A percentile compares a stretch with the other conserved stretches of the same genome.
phyloP scores from a whole-genome alignment of 768 basidiomycete species.

The Lentinula raphanica region DNA sequence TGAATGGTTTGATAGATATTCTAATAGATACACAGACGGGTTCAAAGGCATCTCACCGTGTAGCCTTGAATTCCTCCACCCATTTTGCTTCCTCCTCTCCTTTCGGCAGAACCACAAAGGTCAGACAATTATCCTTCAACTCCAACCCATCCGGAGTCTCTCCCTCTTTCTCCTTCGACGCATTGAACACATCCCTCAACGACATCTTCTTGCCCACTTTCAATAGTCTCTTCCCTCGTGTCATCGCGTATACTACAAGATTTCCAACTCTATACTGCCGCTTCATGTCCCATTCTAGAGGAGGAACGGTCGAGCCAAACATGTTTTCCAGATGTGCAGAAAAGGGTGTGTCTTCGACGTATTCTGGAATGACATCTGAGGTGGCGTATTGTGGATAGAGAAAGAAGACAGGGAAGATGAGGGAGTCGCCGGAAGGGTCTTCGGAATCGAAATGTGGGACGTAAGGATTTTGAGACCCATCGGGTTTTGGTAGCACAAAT shows the following conservation, averaged over 20 bases:
- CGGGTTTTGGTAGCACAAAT: slow-evolving; percentile 47
- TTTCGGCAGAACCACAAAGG: slow-evolving; percentile 74
- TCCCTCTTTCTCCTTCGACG: slow-evolving; percentile 54
- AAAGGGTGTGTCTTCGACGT: slow-evolving; percentile 83
- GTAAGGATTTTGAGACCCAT: slow-evolving; percentile 51
- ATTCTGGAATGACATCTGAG: slow-evolving; percentile 84
- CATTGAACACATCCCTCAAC: slow-evolving; percentile 67
- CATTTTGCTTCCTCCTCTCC: slow-evolving; percentile 75
- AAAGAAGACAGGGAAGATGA: slow-evolving; percentile 87
- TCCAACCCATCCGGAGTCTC: slow-evolving; percentile 74
- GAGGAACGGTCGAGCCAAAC: slow-evolving; percentile 68
- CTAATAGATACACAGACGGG: background rate
- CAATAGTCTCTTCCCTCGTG: slow-evolving; percentile 66
- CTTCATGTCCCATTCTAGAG: slow-evolving; percentile 72
- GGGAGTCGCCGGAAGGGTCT: slow-evolving; percentile 50
- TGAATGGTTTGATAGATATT: background rate
- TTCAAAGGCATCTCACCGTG: slow-evolving; percentile 14
- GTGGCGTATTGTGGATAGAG: slow-evolving; percentile 87
- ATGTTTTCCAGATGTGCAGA: slow-evolving; percentile 70
- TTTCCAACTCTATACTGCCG: slow-evolving; percentile 60
- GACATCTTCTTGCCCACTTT: slow-evolving; percentile 93
- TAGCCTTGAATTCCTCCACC: slow-evolving; percentile 82
- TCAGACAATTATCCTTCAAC: slow-evolving; percentile 75
- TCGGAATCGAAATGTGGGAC: slow-evolving; percentile 63
- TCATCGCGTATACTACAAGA: slow-evolving; percentile 81